phyloP scores from a whole-genome alignment of 148 eudicot species.

The Chenopodium album region DNA sequence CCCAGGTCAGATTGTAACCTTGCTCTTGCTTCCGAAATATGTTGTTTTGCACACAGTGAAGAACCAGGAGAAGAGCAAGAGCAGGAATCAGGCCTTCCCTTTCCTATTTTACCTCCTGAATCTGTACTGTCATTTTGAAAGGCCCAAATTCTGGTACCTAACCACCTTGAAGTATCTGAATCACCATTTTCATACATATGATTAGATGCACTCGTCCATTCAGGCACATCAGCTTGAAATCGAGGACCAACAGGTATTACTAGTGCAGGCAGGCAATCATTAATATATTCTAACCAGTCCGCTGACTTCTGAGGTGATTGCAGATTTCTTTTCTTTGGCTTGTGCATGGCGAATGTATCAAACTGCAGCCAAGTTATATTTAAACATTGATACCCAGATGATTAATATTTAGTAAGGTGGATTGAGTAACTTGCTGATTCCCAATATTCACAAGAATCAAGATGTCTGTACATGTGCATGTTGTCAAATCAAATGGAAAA shows the following conservation, averaged over 20 bases:
- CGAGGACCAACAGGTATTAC: slow-evolving; percentile 74
- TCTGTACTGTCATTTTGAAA: slow-evolving; percentile 14
- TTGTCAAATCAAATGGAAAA: slow-evolving; percentile 16
- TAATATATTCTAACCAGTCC: slow-evolving; percentile 40
- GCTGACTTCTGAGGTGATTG: slow-evolving; percentile 28
- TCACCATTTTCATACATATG: slow-evolving; percentile 4
- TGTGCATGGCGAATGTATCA: slow-evolving; percentile 41
- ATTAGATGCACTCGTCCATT: slow-evolving; percentile 42
- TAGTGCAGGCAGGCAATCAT: slow-evolving; percentile 26
- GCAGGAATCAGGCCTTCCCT: slow-evolving; percentile 61
- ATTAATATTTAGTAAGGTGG: slow-evolving; percentile 6
- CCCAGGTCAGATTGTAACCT: slow-evolving; percentile 52
- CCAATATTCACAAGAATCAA: slow-evolving; percentile 1
- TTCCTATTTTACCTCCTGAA: slow-evolving; percentile 38
- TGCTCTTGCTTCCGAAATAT: slow-evolving; percentile 41
- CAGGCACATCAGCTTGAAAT: slow-evolving; percentile 63
- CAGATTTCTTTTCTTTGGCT: slow-evolving; percentile 39
- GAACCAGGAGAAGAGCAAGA: slow-evolving; percentile 53
- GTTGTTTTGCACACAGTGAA: slow-evolving; percentile 46
- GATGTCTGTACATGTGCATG: slow-evolving; percentile 7
- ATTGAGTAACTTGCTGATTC: slow-evolving; percentile 11
- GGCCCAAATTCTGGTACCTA: slow-evolving; percentile 63
- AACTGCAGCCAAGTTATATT: slow-evolving; percentile 15
- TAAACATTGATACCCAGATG: slow-evolving; percentile 8
- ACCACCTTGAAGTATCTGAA: slow-evolving; percentile 39